These are phyloP conservation scores for Globisporangium emineosum DNA, from an alignment of 352 stramenopile genomes.

Conservation along the genomic window DNA sequence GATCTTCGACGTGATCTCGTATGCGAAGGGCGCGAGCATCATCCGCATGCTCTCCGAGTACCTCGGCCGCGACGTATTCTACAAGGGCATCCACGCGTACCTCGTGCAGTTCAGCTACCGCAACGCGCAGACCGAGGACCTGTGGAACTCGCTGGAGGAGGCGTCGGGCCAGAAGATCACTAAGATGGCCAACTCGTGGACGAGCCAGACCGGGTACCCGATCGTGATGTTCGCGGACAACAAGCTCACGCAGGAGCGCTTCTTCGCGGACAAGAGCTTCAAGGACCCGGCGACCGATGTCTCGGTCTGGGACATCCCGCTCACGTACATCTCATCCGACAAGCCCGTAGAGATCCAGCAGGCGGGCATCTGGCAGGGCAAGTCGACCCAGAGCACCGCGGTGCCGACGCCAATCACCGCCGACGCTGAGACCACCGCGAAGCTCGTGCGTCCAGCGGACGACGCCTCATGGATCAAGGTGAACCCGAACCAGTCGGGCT, in stretches of 20 bases:
- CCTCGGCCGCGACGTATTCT: constrained; percentile 73
- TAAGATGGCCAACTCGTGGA: constrained; percentile 92
- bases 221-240: constrained; percentile 78
- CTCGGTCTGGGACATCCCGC: constrained; percentile 80
- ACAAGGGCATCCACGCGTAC: constrained; percentile 91
- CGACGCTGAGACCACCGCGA: constrained; percentile 11
- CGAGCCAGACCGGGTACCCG: constrained; percentile 93
- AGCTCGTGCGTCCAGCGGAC: constrained; percentile 13
- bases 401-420: constrained; percentile 8
- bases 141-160: constrained; percentile 93
- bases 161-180: constrained; percentile 89
- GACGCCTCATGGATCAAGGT: constrained; percentile 92
- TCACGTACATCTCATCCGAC: constrained; percentile 62
- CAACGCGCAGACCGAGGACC: constrained; percentile 94
- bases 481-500: constrained; percentile 94
- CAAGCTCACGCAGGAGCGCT: constrained; percentile 89
- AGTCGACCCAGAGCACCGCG: constrained; percentile 3
- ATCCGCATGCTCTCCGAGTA: constrained; percentile 82
- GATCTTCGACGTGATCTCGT: constrained; percentile 98
- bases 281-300: constrained; percentile 45
- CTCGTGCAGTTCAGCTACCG: constrained; percentile 91
- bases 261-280: constrained; percentile 88
- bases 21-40: constrained; percentile 89
- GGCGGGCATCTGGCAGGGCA: constrained; percentile 57
- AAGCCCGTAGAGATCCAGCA: constrained; percentile 45